Conservation (phyloP, 108 stramenopile genomes). For the Discostella stelligeroides region DNA sequence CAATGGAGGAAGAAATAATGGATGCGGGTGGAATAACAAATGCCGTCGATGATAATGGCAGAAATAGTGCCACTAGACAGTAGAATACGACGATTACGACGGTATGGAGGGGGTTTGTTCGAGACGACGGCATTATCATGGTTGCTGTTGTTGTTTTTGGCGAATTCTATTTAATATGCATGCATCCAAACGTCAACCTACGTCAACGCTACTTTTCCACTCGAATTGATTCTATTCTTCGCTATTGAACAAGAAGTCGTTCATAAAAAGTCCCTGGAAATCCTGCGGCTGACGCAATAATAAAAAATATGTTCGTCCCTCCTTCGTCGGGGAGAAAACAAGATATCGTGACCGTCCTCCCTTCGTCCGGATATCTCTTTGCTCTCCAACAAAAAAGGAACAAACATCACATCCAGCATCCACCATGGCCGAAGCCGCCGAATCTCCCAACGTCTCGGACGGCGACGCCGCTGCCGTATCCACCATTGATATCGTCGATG, state of each 20-base stretch:
- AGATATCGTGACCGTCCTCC: no score
- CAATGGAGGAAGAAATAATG: no score
- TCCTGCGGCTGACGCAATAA: no score
- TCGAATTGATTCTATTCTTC: no score
- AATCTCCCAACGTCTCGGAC: background rate
- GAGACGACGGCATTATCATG: background rate
- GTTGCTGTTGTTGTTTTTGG: background rate
- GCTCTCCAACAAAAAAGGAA: background rate
- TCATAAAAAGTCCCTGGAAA: no score
- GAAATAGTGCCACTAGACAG: conserved; percentile 9
- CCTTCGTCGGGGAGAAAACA: no score
- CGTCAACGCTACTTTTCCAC: no score
- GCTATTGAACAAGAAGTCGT: no score
- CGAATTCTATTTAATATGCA: background rate
- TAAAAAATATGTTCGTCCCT: no score
- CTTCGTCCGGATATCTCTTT: no score
- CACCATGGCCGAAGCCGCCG: conserved; percentile 7
- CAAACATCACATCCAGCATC: no score
- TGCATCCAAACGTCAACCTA: no score
- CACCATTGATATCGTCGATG: conserved; percentile 3
- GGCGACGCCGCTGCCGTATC: background rate
- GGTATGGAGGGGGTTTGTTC: background rate
- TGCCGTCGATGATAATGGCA: conserved; percentile 9
- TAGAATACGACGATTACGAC: background rate
- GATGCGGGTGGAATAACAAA: conserved; percentile 10